Base-by-base conservation (phyloP, 2,329 filamentous ascomycete species). In the Keithomyces neogunnii region DNA sequence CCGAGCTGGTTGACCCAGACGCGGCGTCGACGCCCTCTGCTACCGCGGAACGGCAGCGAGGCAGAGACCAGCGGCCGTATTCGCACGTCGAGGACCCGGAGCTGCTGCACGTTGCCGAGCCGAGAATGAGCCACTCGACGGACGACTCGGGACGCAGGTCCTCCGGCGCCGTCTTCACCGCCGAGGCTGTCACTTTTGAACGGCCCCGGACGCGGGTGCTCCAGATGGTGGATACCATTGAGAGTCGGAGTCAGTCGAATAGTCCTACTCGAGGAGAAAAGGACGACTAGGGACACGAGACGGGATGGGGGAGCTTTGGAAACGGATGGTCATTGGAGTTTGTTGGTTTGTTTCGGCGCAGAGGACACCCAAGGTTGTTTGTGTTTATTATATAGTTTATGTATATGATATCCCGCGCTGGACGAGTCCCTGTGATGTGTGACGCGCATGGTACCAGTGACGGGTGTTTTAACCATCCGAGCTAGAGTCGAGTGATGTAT, bases 181-280 rank as follows among this genome's bases (percentile, higher is more conserved):
- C 76, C 3, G 69, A 78, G 60, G 73, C 69, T n/a, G 66, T 79
- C 48, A 64, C 63, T 42, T 55, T 73, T 28, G 67, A 72, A 56
- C 63, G 63, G 52, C 69, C 73, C 8, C 62, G 67, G 56, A 73
- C 73, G 11, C 63, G 71, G 36, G 79, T 82, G 31, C 61, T 78
- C 45, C 69, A 72, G 45, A 80, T 82, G 76, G 77, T 82, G 39
- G 71, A 81, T 58, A 73, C 66, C 53, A 71, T 82, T 53, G 79
- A 82, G 69, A 70, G 63, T 35, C 62, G 65, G 50, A 77, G 72
- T 54, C 66, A 69, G 42, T 69, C 70, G 29, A 62, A 57, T 4
- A 78, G 74, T 53, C 66, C 73, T 28, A 42, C 19, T 19, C 38
- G 2, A 47, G 36, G 10, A 19, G 3, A 26, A 19, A 32, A 11